Evolutionary conservation across 2,329 filamentous ascomycete species (phyloP), one percentile per base, ranked within the genome.

Genomic region (Dothistroma pini): DNA sequence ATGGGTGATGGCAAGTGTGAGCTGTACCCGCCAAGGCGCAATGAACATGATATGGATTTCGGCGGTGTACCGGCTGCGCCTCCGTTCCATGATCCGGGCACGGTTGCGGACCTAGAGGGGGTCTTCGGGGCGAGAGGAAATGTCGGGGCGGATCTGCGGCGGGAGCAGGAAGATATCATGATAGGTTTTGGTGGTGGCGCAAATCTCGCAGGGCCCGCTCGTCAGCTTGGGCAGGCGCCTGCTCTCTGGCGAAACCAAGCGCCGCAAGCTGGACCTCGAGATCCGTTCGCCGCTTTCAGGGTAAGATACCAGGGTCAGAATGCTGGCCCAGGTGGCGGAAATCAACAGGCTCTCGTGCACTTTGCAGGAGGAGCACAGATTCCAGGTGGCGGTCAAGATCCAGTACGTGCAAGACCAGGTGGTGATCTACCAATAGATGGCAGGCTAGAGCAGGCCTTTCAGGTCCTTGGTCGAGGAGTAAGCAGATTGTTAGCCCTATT

Each of bases 161-260:
- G n/a, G 38, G 12, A 50, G 25, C 35, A 57, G 29, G 54, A 31
- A 50, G 54, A 38, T 52, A 29, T 53, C 32, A 5, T 56, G n/a
- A 38, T 2, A 56, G 34, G 14, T 14, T 41, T 41, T 41, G 12
- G 32, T 7, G 35, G 7, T 16, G 35, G 35, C n/a, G n/a, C n/a
- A n/a, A n/a, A n/a, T n/a, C n/a, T n/a, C 35, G 8, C 7, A 9
- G 35, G 38, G 6, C 4, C 38, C 6, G 38, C 11, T 41, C 38
- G 38, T 41, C 38, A 41, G 6, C n/a, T 44, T 44, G 41, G 41
- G 4, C 41, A 44, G 41, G 41, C 9, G 16, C 41, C 16, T 19
- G 41, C 41, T 44, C 16, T 14, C 2, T 44, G 41, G 41, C 41
- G 41, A 19, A 6, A 44, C 16, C 14, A 44, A n/a, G 41, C 41